phyloP scores from a whole-genome alignment of 345 rosid genomes.

The Luvunga scandens region DNA sequence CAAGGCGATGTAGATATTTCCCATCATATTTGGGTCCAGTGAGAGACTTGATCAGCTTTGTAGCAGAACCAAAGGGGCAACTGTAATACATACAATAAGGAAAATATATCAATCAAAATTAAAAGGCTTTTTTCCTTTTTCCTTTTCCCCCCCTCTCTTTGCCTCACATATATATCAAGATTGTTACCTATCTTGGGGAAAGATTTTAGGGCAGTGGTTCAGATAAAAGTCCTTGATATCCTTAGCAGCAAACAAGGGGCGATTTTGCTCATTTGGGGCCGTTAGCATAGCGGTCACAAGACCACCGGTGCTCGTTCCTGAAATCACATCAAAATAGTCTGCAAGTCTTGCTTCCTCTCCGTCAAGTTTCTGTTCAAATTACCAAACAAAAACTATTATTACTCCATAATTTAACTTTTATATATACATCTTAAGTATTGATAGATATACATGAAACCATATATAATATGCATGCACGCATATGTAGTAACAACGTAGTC shows the following conservation, averaged over 20 bases:
- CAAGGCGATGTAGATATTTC: constrained; percentile 40
- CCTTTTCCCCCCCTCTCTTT: too few species aligned
- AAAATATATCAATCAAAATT: neutral
- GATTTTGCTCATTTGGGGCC: constrained; percentile 47
- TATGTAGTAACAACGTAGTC: neutral
- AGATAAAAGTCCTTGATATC: constrained; percentile 60
- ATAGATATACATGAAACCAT: neutral
- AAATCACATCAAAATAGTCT: constrained; percentile 67
- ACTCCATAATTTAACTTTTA: neutral
- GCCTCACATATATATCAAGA: too few species aligned
- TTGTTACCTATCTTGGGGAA: constrained; percentile 43
- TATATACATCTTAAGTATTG: too few species aligned
- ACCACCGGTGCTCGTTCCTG: constrained; percentile 78
- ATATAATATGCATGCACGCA: neutral
- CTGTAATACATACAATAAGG: neutral
- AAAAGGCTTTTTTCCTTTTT: neutral
- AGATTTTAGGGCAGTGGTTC: constrained; percentile 49
- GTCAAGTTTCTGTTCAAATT: constrained; percentile 49
- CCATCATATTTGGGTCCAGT: constrained; percentile 67
- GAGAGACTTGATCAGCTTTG: constrained; percentile 38
- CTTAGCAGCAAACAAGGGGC: constrained; percentile 63
- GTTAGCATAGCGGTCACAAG: constrained; percentile 69
- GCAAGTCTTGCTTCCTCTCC: constrained; percentile 65
- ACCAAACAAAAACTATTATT: neutral
- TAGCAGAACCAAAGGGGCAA: constrained; percentile 26